A percentile compares a stretch with the other conserved stretches of the same genome.
phyloP scores from a whole-genome alignment of 345 rosid genomes.

The Lepidium sativum region DNA sequence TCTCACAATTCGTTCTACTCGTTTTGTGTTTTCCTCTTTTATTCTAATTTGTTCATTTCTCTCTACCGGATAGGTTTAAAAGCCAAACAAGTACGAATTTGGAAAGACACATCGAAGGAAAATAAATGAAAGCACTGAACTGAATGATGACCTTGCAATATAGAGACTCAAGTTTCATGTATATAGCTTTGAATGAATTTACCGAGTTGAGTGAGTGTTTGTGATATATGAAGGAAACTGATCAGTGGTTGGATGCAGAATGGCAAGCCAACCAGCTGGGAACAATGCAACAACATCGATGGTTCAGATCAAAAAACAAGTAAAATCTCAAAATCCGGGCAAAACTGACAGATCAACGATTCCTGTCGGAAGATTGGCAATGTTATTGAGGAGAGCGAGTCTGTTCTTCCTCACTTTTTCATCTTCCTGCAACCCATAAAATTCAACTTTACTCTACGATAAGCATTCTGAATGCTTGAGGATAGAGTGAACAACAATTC shows the following conservation, averaged over 20 bases:
- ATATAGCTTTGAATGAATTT: background rate
- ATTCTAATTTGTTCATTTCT: background rate
- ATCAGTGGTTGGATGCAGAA: constrained; percentile 33
- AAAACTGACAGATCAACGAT: constrained; percentile 65
- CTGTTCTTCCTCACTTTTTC: constrained; percentile 66
- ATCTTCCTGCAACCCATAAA: constrained; percentile 49
- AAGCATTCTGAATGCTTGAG: background rate
- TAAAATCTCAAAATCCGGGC: constrained; percentile 59
- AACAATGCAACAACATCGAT: constrained; percentile 57
- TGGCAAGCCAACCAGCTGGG: constrained; percentile 75
- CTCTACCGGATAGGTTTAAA: too few species aligned
- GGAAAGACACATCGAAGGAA: too few species aligned
- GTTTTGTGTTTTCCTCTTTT: background rate
- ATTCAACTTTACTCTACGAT: background rate
- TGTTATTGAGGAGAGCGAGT: constrained; percentile 64
- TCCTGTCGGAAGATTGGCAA: constrained; percentile 72
- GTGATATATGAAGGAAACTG: background rate
- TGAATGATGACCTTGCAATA: background rate
- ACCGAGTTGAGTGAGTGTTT: background rate
- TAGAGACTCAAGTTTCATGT: background rate
- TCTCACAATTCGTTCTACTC: background rate
- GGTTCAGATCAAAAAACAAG: constrained; percentile 37
- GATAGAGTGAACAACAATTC: background rate
- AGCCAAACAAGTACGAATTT: too few species aligned
- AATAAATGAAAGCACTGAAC: too few species aligned